Base-by-base conservation (phyloP, 352 stramenopile species). In the Phytophthora aleatoria region DNA sequence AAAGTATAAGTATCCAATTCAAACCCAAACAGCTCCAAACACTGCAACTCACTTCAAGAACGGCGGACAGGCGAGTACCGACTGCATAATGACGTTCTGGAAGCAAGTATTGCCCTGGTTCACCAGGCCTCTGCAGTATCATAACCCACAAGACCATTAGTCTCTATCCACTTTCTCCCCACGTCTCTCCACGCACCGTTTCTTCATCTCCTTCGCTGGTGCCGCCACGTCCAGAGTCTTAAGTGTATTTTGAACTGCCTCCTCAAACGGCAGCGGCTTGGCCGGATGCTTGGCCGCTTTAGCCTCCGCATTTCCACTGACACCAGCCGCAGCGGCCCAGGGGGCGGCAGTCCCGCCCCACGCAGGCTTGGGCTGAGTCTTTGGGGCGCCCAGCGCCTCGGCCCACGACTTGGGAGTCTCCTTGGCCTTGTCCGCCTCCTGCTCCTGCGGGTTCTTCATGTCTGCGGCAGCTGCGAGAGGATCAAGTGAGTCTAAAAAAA, bases 51-150 rank as follows among this genome's bases (percentile, higher is more conserved):
- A 95, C 86, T 95, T 95, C 44, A 92, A 68, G 41, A 93, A 92
- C 33, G 85, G 87, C 16, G 84, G 74, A 57, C 87, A 95, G 13
- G 83, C 76, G 24, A 95, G 65, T 13, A 95, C 68, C 8, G 84
- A 92, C 75, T 95, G 87, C 70, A 95, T 75, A 50, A 92, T 95
- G 11, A 91, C 87, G 57, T 95, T 95, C 73, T 95, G 87, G 69
- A 95, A 95, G 71, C 87, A 95, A 53, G 87, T 95, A 55, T 95
- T 95, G 67, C 87, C 87, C 56, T 95, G 87, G 57, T 95, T 95
- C 65, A 93, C 64, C 11, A 95, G 71, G 1, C 87, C 87, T 58
- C 81, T 92, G 38, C 15, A 52, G 10, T 6, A 64, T 16, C 48
- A 63, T 55, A 2, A 30, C 45, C 44, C 26, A 45, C 31, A 63